Conservation (phyloP, 2,329 filamentous ascomycete genomes). For the Claviceps sp. region DNA sequence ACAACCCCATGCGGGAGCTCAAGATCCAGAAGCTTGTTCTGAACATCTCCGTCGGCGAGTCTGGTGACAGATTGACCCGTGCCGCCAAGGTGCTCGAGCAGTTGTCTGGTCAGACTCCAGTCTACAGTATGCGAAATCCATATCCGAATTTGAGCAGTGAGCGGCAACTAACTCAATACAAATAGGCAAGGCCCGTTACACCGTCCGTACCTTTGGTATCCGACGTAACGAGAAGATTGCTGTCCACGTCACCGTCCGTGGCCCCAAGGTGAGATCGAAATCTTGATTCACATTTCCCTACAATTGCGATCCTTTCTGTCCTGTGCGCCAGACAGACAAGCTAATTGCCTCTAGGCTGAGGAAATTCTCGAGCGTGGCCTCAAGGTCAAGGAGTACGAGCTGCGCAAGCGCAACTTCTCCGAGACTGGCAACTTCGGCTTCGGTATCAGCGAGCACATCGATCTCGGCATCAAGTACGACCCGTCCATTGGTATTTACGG, state of each 20-base stretch:
- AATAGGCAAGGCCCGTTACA: slow-evolving; percentile 97
- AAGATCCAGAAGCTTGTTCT: slow-evolving; percentile 99
- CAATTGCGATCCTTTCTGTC: too few species aligned
- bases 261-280: slow-evolving; percentile 49
- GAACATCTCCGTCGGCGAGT: slow-evolving; percentile 99
- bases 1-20: slow-evolving; percentile 99
- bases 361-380: slow-evolving; percentile 99
- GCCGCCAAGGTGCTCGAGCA: slow-evolving; percentile 99
- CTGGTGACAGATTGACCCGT: slow-evolving; percentile 99
- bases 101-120: slow-evolving; percentile 97
- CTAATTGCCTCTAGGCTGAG: slow-evolving; percentile 54
- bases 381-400: slow-evolving; percentile 99
- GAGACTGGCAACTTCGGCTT: slow-evolving; percentile 99
- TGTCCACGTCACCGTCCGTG: slow-evolving; percentile 98
- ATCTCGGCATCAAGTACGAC: slow-evolving; percentile 99
- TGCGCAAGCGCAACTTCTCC: slow-evolving; percentile 98
- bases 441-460: slow-evolving; percentile 99
- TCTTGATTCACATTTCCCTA: not conserved
- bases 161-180: slow-evolving; percentile 8
- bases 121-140: slow-evolving; percentile 65
- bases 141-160: not conserved
- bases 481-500: slow-evolving; percentile 97
- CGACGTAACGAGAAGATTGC: slow-evolving; percentile 99
- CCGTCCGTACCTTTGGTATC: slow-evolving; percentile 99
- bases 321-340: not conserved